Evolutionary conservation across 495 filamentous ascomycete species (phyloP).

Genomic region (Hypoxylon cercidicola): DNA sequence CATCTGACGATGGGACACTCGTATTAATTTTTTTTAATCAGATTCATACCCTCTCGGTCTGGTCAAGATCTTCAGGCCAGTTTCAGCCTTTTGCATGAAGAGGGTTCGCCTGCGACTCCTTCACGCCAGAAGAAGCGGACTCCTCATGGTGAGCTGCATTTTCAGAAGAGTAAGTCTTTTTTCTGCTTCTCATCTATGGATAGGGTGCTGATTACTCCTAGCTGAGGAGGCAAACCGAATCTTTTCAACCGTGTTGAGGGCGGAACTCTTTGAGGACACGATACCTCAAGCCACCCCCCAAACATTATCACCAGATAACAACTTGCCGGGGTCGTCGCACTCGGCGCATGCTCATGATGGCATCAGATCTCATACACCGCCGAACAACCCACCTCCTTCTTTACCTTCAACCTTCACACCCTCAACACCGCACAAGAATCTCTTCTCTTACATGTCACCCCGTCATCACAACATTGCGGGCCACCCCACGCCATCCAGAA

Average conservation of each 20-base stretch:
- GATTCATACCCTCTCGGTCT: conserved; percentile 94
- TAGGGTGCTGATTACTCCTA: conserved; percentile 61
- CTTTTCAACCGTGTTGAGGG: conserved; percentile 86
- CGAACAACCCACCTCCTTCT: conserved; percentile 68
- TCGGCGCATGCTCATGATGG: conserved; percentile 70
- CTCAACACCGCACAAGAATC: conserved; percentile 95
- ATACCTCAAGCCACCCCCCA: conserved; percentile 84
- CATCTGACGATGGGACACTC: not conserved
- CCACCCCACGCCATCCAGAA: conserved; percentile 86
- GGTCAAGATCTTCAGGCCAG: conserved; percentile 93
- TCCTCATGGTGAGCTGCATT: conserved; percentile 90
- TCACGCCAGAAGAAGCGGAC: conserved; percentile 84
- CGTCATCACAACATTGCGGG: conserved; percentile 73
- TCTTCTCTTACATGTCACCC: conserved; percentile 91
- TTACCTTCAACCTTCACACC: conserved; percentile 80
- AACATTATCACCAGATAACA: conserved; percentile 70
- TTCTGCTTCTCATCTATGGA: not conserved
- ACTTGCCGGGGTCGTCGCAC: conserved; percentile 63
- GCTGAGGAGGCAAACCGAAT: conserved; percentile 94
- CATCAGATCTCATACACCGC: conserved; percentile 82
- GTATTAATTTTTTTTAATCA: conserved; percentile 52
- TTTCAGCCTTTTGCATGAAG: conserved; percentile 89
- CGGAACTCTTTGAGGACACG: conserved; percentile 88
- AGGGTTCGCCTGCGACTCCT: conserved; percentile 90
- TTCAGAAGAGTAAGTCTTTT: conserved; percentile 81